Base-by-base conservation (phyloP, 2,329 filamentous ascomycete genomes). In the Aspergillus costaricaensis region DNA sequence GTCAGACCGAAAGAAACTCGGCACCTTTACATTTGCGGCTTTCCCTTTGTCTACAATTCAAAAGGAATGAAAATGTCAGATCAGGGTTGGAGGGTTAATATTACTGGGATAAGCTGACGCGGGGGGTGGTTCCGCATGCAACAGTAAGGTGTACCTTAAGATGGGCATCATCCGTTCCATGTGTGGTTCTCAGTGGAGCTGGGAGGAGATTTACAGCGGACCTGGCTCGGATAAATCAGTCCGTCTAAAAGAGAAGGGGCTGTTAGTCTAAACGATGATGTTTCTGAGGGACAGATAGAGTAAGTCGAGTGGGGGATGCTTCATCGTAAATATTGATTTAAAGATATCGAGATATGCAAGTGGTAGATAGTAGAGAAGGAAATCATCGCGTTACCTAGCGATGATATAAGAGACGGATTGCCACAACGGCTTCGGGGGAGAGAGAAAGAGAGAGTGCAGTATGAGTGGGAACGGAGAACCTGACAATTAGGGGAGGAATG, bases 201-300 rank as follows among this genome's bases (percentile, higher is more conserved):
- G 27, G 47, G 55, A 44, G 62, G 59, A 62, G 58, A 65, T 62
- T 59, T 58, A 60, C 55, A 57, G 32, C 49, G 39, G 50, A 60
- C 48, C 60, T 62, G 63, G 57, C 51, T 65, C 61, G 62, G 64
- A 66, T 67, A 64, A 67, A 61, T 59, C 55, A 58, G 55, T 65
- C 57, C 25, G 30, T 58, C 48, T 48, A 23, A 50, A 43, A 49
- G 25, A 25, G 14, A 52, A 30, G 12, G 25, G n/a, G 39, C 17
- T 39, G 25, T 38, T 32, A 30, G 17, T 50, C 4, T 19, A n/a
- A 43, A 41, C 39, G 30, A 53, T 27, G 21, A 39, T 38, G 27
- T 12, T 25, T 25, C 51, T 41, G 51, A 23, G n/a, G 14, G 32
- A 15, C 17, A 23, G 41, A 44, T 44, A 44, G 19, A 21, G n/a